Conservation (phyloP, 164 flowering plant species). For the Magnolia changhungtana region DNA sequence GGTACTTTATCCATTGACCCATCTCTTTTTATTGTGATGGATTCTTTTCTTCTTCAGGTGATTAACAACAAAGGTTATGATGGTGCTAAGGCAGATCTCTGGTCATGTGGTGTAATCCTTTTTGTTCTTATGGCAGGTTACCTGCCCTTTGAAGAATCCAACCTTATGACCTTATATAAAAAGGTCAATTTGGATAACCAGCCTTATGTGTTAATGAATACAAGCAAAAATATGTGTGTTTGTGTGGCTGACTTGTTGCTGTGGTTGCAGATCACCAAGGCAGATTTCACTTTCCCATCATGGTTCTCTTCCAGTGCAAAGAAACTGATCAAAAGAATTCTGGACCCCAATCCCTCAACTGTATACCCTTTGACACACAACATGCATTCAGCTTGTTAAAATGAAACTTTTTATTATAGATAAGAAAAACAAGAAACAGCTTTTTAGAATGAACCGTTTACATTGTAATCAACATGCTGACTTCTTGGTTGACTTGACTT, state of each 20-base stretch:
- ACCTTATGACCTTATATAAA: conserved; percentile 73
- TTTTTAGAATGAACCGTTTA: background rate
- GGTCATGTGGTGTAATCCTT: conserved; percentile 98
- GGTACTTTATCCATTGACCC: background rate
- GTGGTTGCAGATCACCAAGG: conserved; percentile 70
- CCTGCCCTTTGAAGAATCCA: conserved; percentile 91
- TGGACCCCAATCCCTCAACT: conserved; percentile 81
- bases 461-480: too few species aligned
- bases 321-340: conserved; percentile 77
- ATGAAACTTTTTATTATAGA: background rate
- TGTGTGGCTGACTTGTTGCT: conserved; percentile 3
- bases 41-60: conserved; percentile 43
- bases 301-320: conserved; percentile 95
- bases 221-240: background rate
- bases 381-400: background rate
- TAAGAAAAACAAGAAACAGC: background rate
- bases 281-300: conserved; percentile 85
- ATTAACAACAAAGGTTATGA: conserved; percentile 93
- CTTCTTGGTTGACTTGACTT: background rate
- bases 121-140: conserved; percentile 96
- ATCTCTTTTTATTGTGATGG: background rate
- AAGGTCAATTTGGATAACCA: conserved; percentile 41
- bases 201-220: background rate
- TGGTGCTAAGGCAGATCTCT: conserved; percentile 95
- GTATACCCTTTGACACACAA: conserved; percentile 31